phyloP scores from a whole-genome alignment of 352 stramenopile genomes.

The Phytophthora crassamura region DNA sequence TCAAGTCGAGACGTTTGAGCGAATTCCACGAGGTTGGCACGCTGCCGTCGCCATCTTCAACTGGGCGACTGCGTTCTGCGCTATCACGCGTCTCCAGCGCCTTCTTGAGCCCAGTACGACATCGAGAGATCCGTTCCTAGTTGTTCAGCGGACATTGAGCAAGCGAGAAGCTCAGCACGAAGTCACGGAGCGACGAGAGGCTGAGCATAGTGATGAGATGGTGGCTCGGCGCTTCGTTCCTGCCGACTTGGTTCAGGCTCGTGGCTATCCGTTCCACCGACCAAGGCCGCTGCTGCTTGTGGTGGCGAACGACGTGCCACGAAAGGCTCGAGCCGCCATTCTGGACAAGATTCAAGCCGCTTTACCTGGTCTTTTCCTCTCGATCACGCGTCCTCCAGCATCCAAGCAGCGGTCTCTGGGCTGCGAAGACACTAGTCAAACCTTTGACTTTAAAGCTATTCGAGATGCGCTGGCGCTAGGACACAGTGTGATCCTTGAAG shows the following conservation, averaged over 20 bases:
- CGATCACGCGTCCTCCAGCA: constrained; percentile 54
- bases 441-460: constrained; percentile 49
- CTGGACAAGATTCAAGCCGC: constrained; percentile 44
- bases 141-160: constrained; percentile 42
- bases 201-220: constrained; percentile 47
- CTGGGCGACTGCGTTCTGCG: constrained; percentile 57
- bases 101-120: constrained; percentile 31
- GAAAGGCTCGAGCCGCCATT: constrained; percentile 40
- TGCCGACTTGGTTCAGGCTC: constrained; percentile 43
- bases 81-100: constrained; percentile 57
- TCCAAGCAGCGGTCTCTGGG: constrained; percentile 8
- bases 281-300: constrained; percentile 72
- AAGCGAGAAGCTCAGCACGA: constrained; percentile 56
- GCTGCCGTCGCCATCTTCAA: constrained; percentile 63
- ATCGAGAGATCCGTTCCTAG: constrained; percentile 35
- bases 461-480: constrained; percentile 49
- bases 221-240: constrained; percentile 70
- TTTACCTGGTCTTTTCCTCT: constrained; percentile 79
- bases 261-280: constrained; percentile 40
- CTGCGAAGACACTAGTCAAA: constrained; percentile 2
- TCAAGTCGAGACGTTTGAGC: constrained; percentile 50
- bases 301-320: constrained; percentile 72
- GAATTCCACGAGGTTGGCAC: constrained; percentile 51
- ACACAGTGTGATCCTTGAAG: constrained; percentile 76
- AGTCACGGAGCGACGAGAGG: constrained; percentile 41